A percentile compares a stretch with the other conserved stretches of the same genome.
Evolutionary conservation across 768 basidiomycete genomes (phyloP).

Genomic region (Mycena chlorophos): DNA sequence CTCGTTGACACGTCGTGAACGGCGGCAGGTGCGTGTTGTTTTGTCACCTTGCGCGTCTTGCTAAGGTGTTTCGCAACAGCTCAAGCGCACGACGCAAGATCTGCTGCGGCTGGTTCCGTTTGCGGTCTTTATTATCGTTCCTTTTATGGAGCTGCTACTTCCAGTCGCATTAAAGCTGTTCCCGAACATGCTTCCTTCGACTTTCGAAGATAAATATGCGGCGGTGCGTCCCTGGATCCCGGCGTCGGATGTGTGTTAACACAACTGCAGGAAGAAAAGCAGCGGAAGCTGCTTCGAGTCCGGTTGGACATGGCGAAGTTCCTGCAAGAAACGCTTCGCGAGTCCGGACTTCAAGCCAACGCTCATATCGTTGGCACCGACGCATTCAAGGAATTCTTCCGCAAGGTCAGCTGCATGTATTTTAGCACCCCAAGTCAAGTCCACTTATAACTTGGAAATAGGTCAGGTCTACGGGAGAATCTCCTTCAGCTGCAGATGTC

Average conservation of each 20-base stretch:
- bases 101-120: conserved; percentile 92
- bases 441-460: conserved; percentile 25
- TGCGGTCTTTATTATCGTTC: conserved; percentile 90
- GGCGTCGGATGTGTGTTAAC: background rate
- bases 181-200: conserved; percentile 98
- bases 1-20: conserved; percentile 86
- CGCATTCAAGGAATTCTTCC: conserved; percentile 99
- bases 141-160: conserved; percentile 96
- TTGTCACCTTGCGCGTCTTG: background rate
- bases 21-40: conserved; percentile 69
- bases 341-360: conserved; percentile 89
- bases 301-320: conserved; percentile 99
- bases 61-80: conserved; percentile 41
- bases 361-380: conserved; percentile 92
- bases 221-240: conserved; percentile 49
- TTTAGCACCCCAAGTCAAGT: background rate
- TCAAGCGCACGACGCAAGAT: conserved; percentile 92
- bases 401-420: conserved; percentile 59
- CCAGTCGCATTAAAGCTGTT: conserved; percentile 96
- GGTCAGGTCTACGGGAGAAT: conserved; percentile 94
- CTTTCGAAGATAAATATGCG: conserved; percentile 96
- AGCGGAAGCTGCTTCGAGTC: conserved; percentile 91
- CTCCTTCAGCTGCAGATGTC: conserved; percentile 84
- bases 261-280: conserved; percentile 86
- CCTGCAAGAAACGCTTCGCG: conserved; percentile 94